phyloP scores from a whole-genome alignment of 1,284 basidiomycete species.

The Cryptococcus jaspeensis region DNA sequence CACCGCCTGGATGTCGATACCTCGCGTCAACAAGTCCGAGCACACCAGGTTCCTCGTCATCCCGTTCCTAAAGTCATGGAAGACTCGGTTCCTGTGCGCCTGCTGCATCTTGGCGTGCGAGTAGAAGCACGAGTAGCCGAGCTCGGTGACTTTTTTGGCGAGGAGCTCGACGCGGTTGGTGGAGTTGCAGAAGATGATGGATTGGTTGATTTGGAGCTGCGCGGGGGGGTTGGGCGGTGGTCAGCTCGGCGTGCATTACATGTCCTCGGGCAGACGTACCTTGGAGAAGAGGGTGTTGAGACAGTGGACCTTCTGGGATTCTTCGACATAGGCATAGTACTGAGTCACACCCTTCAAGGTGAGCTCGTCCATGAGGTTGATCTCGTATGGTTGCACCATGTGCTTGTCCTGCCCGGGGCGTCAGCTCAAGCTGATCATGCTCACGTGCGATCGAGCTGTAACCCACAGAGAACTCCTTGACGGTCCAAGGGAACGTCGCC shows the following conservation, averaged over 20 bases:
- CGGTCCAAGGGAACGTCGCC: constrained; percentile 97
- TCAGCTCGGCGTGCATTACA: too few relatives aligned
- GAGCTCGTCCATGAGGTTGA: constrained; percentile 99
- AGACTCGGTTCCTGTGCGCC: constrained; percentile 96
- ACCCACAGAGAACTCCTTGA: constrained; percentile 94
- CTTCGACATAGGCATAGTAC: constrained; percentile 99
- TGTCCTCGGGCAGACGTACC: constrained; percentile 18
- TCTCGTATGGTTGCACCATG: constrained; percentile 95
- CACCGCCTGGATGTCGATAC: constrained; percentile 99
- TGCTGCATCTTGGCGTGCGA: constrained; percentile 99
- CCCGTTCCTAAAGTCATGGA: constrained; percentile 98
- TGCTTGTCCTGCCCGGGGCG: constrained; percentile 74
- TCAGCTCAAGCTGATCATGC: constrained; percentile 6
- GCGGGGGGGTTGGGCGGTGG: neutral
- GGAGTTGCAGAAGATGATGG: constrained; percentile 99
- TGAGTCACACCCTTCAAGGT: constrained; percentile 98
- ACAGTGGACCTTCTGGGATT: constrained; percentile 98
- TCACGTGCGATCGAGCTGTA: neutral
- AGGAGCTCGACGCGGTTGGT: constrained; percentile 98
- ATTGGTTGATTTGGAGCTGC: constrained; percentile 99
- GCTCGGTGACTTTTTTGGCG: constrained; percentile 98
- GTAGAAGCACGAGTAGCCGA: constrained; percentile 99
- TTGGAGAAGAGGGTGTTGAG: constrained; percentile 44
- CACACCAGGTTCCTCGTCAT: constrained; percentile 98
- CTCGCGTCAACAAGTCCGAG: constrained; percentile 91